Conservation (phyloP, 2,329 filamentous ascomycete genomes). For the Scytalidium lignicola region DNA sequence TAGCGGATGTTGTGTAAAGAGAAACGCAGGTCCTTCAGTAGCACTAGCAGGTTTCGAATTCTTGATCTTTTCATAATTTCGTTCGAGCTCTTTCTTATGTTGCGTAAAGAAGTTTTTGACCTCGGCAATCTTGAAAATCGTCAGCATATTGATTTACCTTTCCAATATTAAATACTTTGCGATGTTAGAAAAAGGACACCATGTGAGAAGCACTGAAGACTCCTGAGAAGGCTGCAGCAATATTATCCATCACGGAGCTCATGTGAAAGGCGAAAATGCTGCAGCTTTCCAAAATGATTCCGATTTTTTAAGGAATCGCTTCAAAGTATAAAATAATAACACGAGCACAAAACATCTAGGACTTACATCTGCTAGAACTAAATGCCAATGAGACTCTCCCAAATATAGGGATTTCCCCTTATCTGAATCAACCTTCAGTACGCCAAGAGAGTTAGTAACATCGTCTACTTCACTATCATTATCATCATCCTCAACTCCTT, state of each 20-base stretch:
- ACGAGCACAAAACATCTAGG: not conserved
- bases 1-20: slow-evolving; percentile 67
- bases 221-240: not conserved
- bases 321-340: not conserved
- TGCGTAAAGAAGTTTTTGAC: slow-evolving; percentile 84
- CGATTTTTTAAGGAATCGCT: not conserved
- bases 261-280: not conserved
- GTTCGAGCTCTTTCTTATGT: slow-evolving; percentile 86
- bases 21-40: slow-evolving; percentile 65
- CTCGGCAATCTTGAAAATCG: slow-evolving; percentile 64
- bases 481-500: slow-evolving; percentile 43
- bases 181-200: not conserved
- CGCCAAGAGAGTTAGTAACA: slow-evolving; percentile 69
- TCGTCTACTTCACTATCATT: slow-evolving; percentile 66
- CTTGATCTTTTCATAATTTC: slow-evolving; percentile 71
- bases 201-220: not conserved
- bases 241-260: not conserved
- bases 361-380: slow-evolving; percentile 64
- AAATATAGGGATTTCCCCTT: slow-evolving; percentile 75
- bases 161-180: not conserved
- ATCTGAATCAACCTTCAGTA: slow-evolving; percentile 74
- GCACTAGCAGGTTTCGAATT: slow-evolving; percentile 58
- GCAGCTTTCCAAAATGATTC: not conserved
- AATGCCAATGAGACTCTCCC: slow-evolving; percentile 79
- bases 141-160: not conserved